Base-by-base conservation (phyloP, 371 early-diverging fungal species). In the Funneliformis caledonium region DNA sequence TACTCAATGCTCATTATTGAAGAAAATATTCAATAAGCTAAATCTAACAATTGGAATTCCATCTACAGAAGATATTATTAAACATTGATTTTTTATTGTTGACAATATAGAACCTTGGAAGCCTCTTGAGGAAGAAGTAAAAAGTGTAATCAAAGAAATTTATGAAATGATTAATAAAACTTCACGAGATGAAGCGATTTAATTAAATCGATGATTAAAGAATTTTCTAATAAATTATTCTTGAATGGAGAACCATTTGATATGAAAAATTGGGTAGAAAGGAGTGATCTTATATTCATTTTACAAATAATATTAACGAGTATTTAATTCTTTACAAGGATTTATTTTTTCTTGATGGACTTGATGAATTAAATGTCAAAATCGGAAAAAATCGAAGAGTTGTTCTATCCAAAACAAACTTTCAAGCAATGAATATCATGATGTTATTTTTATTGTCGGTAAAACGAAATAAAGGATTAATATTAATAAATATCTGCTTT, bases 401-500 rank as follows among this genome's bases (percentile, higher is more conserved):
- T 10, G 1, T 14, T 7, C 9, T 72, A 31, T 26, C 52, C 7
- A 6, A 50, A 14, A 10, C 16, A 19, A 22, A 6, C 50, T 72
- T 12, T 5, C 19, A 3, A 14, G 2, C 9, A 72, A 9, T 12
- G 12, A 12, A 26, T 33, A 50, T 31, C 52, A 72, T 26, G 72
- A 72, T 72, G 52, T 72, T 3, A 31, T 4, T 2, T 72, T 52
- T 72, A 16, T n/a, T 7, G 50, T 72, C 50, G 12, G 43, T 31
- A 4, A 50, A 5, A 52, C 50, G 31, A 37, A 37, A 3, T 0
- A 37, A 37, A 5, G 50, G 50, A 72, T 72, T 14, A 2, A n/a
- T 48, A 52, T 52, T 14, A 72, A 50, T 45, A 33, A 52, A 72
- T 72, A 72, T 72, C 52, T 72, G n/a, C 33, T 72, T 31, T 50